Conservation (phyloP, 257 asterid genomes). For the Craterostigma plantagineum region DNA sequence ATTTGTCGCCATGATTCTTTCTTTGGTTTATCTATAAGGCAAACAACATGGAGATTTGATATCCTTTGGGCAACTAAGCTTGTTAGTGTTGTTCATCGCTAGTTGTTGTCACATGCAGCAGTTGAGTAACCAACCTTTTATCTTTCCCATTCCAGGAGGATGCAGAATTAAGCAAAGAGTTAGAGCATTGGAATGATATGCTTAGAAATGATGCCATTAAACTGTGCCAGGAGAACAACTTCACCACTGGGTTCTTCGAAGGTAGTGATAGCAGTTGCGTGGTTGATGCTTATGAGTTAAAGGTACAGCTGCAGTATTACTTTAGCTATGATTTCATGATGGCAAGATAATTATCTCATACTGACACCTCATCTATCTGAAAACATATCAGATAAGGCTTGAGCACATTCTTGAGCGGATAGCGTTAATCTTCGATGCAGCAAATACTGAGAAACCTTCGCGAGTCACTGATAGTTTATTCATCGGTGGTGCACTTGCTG, state of each 20-base stretch:
- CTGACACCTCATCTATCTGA: not conserved
- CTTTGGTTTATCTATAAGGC: no score
- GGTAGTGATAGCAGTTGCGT: constrained; percentile 70
- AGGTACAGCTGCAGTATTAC: constrained; percentile 24
- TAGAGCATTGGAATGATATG: constrained; percentile 93
- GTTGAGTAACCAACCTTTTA: no score
- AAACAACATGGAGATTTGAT: no score
- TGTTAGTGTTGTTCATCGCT: no score
- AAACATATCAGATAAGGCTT: constrained; percentile 66
- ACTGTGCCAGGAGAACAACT: constrained; percentile 83
- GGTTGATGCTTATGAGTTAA: constrained; percentile 89
- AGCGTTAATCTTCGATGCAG: constrained; percentile 77
- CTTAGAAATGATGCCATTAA: constrained; percentile 67
- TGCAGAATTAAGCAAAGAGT: constrained; percentile 64
- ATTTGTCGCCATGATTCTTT: not conserved
- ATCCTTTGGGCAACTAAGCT: no score
- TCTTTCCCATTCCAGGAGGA: constrained; percentile 38
- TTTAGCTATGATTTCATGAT: constrained; percentile 1
- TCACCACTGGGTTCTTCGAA: constrained; percentile 88
- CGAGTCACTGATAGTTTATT: constrained; percentile 35
- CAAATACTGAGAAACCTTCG: constrained; percentile 84
- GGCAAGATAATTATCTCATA: not conserved
- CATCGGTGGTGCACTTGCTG: constrained; percentile 94
- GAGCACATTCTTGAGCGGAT: constrained; percentile 92
- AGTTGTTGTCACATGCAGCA: no score